Base-by-base conservation (phyloP, 495 filamentous ascomycete genomes). In the Cercophora samala region DNA sequence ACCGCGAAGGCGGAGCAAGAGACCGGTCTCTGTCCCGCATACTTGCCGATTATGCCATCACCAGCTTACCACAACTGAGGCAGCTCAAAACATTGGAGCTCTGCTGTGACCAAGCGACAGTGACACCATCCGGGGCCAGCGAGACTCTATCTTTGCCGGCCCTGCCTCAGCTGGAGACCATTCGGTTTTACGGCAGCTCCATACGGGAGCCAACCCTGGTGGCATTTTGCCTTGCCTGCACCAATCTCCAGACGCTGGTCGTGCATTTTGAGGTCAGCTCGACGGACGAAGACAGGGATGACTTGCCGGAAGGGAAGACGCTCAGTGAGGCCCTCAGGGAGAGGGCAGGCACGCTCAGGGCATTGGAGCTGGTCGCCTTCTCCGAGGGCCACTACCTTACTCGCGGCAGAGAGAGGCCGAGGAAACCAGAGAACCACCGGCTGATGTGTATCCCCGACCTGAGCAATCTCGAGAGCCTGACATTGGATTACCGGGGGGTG, bases 381-480 rank as follows among this genome's bases (percentile, higher is more conserved):
- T 67, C 70, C 1, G 71, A 75, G 29, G 75, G 75, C 8, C 75
- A 77, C 54, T 77, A 76, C 23, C 61, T 77, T 13, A 77, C 75
- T 1, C 69, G 75, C 22, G 75, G 75, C 5, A 58, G 59, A 9
- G 75, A 77, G 55, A 65, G 75, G 17, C 75, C 75, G 0, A 67
- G 74, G 59, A 77, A 77, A 59, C 75, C 70, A 3, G 75, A 77
- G 61, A 77, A 77, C 26, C 75, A 77, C 68, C 68, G 75, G 8
- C 71, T 77, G 1, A 68, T 66, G 1, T 77, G 75, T 58, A 76
- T 76, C 17, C 69, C 75, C 22, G 65, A 72, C 17, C 71, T 77
- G 1, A 60, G 23, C 11, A 55, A 58, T 2, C 72, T 77, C 4
- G 65, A 73, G 37, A 72, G 55, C 42, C 58, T 77, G 21, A 76